Conservation (phyloP, 2,329 filamentous ascomycete species). For the Penicillium sp. region DNA sequence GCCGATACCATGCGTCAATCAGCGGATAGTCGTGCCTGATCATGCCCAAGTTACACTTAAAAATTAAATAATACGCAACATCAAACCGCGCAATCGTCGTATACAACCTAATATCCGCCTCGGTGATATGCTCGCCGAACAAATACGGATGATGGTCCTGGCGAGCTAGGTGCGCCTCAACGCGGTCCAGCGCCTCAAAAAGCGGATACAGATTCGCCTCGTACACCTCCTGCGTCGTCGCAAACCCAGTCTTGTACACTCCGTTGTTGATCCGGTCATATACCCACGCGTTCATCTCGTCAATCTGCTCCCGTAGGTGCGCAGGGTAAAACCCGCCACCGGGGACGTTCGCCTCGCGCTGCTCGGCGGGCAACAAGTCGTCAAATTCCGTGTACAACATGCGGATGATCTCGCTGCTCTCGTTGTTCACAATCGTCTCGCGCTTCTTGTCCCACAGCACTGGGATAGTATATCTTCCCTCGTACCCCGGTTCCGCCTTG, state of each 20-base stretch:
- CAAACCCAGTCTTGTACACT: conserved; percentile 71
- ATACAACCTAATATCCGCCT: conserved; percentile 76
- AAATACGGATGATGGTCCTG: conserved; percentile 65
- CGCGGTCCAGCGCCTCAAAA: conserved; percentile 73
- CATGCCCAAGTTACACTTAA: conserved; percentile 72
- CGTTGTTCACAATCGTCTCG: conserved; percentile 81
- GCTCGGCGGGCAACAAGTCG: conserved; percentile 61
- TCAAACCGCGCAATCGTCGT: conserved; percentile 72
- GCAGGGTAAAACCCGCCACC: conserved; percentile 69
- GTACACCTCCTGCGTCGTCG: conserved; percentile 77
- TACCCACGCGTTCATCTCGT: conserved; percentile 76
- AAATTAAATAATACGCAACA: conserved; percentile 78
- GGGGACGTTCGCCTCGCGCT: conserved; percentile 58
- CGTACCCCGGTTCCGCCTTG: conserved; percentile 69
- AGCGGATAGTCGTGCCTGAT: conserved; percentile 65
- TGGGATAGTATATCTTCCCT: conserved; percentile 80
- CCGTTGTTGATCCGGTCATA: conserved; percentile 66
- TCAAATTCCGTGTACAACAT: conserved; percentile 83
- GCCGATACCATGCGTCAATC: conserved; percentile 53
- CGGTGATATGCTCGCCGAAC: conserved; percentile 74
- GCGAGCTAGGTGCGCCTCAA: conserved; percentile 69
- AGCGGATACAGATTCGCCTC: conserved; percentile 70
- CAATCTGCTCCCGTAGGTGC: conserved; percentile 66
- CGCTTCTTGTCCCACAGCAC: conserved; percentile 79
- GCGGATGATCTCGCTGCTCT: conserved; percentile 84